Conservation (phyloP, 768 basidiomycete genomes). For the Amanita thiersii region DNA sequence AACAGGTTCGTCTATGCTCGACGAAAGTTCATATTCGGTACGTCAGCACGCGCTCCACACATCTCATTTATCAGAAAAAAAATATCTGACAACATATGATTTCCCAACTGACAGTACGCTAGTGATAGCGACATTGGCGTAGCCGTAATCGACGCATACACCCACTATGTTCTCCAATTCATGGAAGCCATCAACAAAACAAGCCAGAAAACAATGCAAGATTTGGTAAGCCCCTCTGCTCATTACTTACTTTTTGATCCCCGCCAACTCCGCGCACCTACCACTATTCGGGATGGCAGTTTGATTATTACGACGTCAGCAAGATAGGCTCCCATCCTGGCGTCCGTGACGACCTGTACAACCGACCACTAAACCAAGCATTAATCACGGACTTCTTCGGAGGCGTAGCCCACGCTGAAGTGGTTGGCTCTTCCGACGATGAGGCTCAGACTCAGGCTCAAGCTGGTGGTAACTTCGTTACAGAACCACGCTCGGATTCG, state of each 20-base stretch:
- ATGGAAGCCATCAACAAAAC: slow-evolving; percentile 94
- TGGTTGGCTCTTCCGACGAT: slow-evolving; percentile 23
- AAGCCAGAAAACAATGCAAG: slow-evolving; percentile 66
- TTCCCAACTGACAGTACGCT: slow-evolving; percentile 59
- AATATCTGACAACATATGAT: neutral
- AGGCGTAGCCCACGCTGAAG: slow-evolving; percentile 79
- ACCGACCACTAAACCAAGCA: slow-evolving; percentile 48
- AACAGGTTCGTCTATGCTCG: slow-evolving; percentile 77
- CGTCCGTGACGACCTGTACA: slow-evolving; percentile 81
- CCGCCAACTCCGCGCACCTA: no score
- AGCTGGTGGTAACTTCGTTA: no score
- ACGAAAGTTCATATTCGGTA: slow-evolving; percentile 92
- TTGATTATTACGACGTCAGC: slow-evolving; percentile 65
- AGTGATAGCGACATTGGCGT: slow-evolving; percentile 94
- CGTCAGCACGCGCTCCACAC: slow-evolving; percentile 16
- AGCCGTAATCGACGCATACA: slow-evolving; percentile 91
- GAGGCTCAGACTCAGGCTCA: neutral
- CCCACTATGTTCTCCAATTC: slow-evolving; percentile 84
- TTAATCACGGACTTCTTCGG: slow-evolving; percentile 84
- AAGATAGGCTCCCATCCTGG: slow-evolving; percentile 83
- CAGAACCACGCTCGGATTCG: no score
- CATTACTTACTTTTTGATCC: neutral
- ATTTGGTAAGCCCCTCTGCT: slow-evolving; percentile 52
- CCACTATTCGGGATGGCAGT: slow-evolving; percentile 37
- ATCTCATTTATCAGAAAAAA: no score